Evolutionary conservation across 495 filamentous ascomycete species (phyloP), one percentile per base, ranked within the genome.

Genomic region (Immersiella caudata): DNA sequence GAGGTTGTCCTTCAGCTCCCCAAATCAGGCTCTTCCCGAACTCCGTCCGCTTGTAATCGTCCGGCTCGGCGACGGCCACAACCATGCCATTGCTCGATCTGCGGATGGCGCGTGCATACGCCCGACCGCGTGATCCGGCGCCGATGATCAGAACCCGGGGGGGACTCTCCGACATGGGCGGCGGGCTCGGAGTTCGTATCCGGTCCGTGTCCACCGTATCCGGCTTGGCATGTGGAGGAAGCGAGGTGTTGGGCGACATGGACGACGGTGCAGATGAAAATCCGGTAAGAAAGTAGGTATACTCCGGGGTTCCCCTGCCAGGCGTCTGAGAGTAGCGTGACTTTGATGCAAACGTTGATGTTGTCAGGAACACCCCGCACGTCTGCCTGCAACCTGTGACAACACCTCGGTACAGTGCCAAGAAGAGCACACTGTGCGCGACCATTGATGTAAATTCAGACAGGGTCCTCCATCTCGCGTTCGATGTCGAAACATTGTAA

Each of bases 1-100:
- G 79, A 1, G 74, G 75, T 0, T 60, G 68, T 0, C 70, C 67
- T 7, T 62, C 66, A 60, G 66, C 61, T 26, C 84, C 85, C 90
- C 90, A 92, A 66, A 94, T 90, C 76, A 88, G 91, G 55, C 80
- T 87, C 29, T 76, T 75, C 11, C 88, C 88, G 62, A 97, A 88
- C 2, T 84, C 78, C 20, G 82, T 78, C 6, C 95, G 85, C 75
- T 97, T 96, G 74, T 87, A 93, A 3, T 81, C 77, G 62, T 92
- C 83, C 0, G 95, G 94, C 71, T 99, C 95, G 18, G 90, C 91
- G 35, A 99, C 86, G 35, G 92, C 90, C 9, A 85, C 85, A 66
- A 96, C 83, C 2, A 86, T 76, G 26, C 88, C 91, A 65, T 86
- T 83, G 60, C 83, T 88, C 8, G 85, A 82, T 6, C 84, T 79